Base-by-base conservation (phyloP, 805 yeast genomes). In the Nakazawaea siamensis region DNA sequence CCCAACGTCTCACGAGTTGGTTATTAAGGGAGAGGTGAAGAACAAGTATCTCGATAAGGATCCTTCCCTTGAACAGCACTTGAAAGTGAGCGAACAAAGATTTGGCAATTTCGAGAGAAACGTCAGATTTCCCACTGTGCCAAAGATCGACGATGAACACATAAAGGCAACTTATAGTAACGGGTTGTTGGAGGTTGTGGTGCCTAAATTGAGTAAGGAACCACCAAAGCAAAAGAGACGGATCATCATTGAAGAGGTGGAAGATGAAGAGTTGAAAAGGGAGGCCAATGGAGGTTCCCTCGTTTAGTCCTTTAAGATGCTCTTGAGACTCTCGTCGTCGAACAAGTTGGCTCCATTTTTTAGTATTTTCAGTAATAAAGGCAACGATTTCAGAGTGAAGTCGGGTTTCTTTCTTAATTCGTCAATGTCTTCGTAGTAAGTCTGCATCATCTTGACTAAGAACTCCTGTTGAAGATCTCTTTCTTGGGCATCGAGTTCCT, bases 371-470 rank as follows among this genome's bases (percentile, higher is more conserved):
- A 80, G 82, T 45, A 76, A 54, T 34, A 72, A 46, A 10, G 68
- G 68, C 38, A 80, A 60, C 18, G 83, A 76, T 44, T 68, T 70
- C 8, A 56, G 57, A 9, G 66, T 66, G 47, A 80, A 80, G 50
- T 80, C 86, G 8, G 77, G 79, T 24, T 76, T 73, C 36, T 64
- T 62, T 50, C 87, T 70, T 41, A 78, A 56, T 35, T 62, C 61
- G 46, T 74, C 77, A 25, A 78, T 60, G 41, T 78, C 84, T 37
- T 74, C 75, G 31, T 77, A 74, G 46, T 76, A 80, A 25, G 63
- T 67, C 13, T 59, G 55, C 31, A 82, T 70, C 71, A 80, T 68
- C 41, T 74, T 46, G 23, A 59, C 62, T 48, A 80, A 52, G 45
- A 66, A 80, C 35, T 68, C 64, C 43, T 63, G 65, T 39, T 74